These are phyloP conservation scores for Pleurotus citrinopileatus DNA, from an alignment of 768 basidiomycete genomes.

Conservation along the genomic window DNA sequence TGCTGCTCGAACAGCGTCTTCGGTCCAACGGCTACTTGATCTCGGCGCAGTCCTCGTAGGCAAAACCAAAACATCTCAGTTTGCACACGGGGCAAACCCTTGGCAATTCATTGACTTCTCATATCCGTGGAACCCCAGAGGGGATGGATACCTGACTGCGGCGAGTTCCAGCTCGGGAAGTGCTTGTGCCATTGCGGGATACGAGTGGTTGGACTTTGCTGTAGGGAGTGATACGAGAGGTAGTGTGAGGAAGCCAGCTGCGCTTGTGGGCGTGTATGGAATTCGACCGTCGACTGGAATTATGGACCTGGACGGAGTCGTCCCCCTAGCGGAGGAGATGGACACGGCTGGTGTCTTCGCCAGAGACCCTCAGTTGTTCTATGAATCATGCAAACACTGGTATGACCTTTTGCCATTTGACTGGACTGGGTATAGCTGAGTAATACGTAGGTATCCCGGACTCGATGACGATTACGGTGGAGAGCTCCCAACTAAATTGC, in stretches of 20 bases:
- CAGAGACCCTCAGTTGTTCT: conserved; percentile 28
- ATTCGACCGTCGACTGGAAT: conserved; percentile 32
- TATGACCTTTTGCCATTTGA: conserved; percentile 14
- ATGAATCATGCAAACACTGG: conserved; percentile 26
- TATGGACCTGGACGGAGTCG: conserved; percentile 28
- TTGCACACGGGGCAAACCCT: conserved; percentile 44
- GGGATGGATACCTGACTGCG: conserved; percentile 33
- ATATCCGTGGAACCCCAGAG: conserved; percentile 37
- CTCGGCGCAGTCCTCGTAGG: conserved; percentile 51
- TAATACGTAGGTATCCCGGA: conserved; percentile 25
- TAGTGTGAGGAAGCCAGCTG: conserved; percentile 37
- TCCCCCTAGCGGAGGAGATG: conserved; percentile 37
- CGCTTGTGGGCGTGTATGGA: conserved; percentile 35
- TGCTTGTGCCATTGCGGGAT: conserved; percentile 35
- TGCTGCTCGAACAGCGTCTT: conserved; percentile 33
- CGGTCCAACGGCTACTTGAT: conserved; percentile 42
- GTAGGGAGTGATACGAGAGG: conserved; percentile 38
- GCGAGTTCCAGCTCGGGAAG: conserved; percentile 37
- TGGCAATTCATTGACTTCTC: conserved; percentile 35
- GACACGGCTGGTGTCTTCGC: conserved; percentile 36
- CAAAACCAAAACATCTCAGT: conserved; percentile 52
- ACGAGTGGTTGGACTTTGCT: conserved; percentile 35
- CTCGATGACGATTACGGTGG: conserved; percentile 24
- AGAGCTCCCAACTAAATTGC: conserved; percentile 27
- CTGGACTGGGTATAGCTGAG: neutral